phyloP scores from a whole-genome alignment of 2,329 filamentous ascomycete species.

The Lithohypha guttulata region DNA sequence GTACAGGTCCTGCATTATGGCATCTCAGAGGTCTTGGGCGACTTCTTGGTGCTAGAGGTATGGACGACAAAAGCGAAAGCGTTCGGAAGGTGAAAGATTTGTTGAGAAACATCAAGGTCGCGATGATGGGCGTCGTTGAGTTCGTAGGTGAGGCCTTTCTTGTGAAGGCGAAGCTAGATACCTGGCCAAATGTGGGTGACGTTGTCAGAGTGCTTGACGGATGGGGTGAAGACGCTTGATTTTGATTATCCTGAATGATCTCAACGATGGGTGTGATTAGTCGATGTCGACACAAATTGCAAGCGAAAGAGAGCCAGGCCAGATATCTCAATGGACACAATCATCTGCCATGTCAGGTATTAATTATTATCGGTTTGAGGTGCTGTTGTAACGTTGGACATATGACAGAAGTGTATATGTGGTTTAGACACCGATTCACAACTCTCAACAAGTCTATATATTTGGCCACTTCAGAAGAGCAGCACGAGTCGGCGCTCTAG shows the following conservation, averaged over 20 bases:
- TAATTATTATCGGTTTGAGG: too few relatives aligned
- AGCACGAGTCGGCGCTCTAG: too few relatives aligned
- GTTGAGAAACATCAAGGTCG: constrained; percentile 17
- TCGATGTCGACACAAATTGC: not conserved
- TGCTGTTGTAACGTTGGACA: too few relatives aligned
- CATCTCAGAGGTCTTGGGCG: constrained; percentile 36
- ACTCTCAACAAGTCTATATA: too few relatives aligned
- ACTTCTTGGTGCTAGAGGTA: constrained; percentile 23
- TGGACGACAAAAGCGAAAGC: constrained; percentile 11
- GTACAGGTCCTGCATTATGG: constrained; percentile 32
- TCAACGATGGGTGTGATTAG: too few relatives aligned
- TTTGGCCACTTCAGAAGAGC: too few relatives aligned
- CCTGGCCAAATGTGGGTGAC: constrained; percentile 21
- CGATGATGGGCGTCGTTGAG: constrained; percentile 14
- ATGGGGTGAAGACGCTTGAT: constrained; percentile 17
- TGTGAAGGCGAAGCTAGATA: constrained; percentile 14
- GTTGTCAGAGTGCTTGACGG: constrained; percentile 20
- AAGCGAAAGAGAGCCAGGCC: not conserved
- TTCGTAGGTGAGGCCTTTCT: constrained; percentile 18
- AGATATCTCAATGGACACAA: too few relatives aligned
- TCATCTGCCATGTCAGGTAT: too few relatives aligned
- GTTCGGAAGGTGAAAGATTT: constrained; percentile 17
- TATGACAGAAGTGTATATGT: too few relatives aligned
- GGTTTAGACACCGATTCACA: too few relatives aligned
- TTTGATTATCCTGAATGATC: too few relatives aligned